phyloP scores from a whole-genome alignment of 805 yeast genomes.

The Candida yuanshanica region DNA sequence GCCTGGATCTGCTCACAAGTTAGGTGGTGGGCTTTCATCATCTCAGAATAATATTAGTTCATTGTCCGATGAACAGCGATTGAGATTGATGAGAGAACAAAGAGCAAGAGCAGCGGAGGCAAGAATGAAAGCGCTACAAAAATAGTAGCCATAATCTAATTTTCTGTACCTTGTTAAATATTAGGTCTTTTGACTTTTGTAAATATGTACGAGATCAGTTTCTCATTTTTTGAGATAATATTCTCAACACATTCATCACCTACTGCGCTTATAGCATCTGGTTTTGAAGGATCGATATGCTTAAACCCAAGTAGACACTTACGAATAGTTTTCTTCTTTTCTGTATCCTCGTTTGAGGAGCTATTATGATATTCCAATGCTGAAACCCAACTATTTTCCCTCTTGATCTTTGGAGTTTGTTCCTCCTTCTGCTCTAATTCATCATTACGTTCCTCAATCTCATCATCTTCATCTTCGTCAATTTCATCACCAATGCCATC shows the following conservation, averaged over 20 bases:
- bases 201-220: slow-evolving; percentile 35
- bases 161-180: slow-evolving; percentile 9
- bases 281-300: slow-evolving; percentile 50
- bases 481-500: slow-evolving; percentile 44
- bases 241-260: slow-evolving; percentile 31
- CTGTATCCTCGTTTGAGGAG: slow-evolving; percentile 13
- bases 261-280: slow-evolving; percentile 8
- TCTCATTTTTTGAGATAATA: slow-evolving; percentile 21
- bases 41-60: slow-evolving; percentile 47
- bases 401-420: background rate
- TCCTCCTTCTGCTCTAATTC: slow-evolving; percentile 11
- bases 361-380: slow-evolving; percentile 15
- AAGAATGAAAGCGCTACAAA: slow-evolving; percentile 40
- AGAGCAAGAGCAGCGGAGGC: slow-evolving; percentile 97
- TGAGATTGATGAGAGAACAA: slow-evolving; percentile 84
- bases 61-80: slow-evolving; percentile 66
- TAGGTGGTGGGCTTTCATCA: slow-evolving; percentile 24
- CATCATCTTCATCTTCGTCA: slow-evolving; percentile 11
- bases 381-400: slow-evolving; percentile 18
- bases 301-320: slow-evolving; percentile 56
- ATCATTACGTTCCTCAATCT: slow-evolving; percentile 21
- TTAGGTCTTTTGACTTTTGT: slow-evolving; percentile 30
- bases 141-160: background rate
- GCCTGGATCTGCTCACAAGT: slow-evolving; percentile 31
- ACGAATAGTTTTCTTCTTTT: slow-evolving; percentile 40